Conservation (phyloP, 2,329 filamentous ascomycete species). For the Zalaria sp. region DNA sequence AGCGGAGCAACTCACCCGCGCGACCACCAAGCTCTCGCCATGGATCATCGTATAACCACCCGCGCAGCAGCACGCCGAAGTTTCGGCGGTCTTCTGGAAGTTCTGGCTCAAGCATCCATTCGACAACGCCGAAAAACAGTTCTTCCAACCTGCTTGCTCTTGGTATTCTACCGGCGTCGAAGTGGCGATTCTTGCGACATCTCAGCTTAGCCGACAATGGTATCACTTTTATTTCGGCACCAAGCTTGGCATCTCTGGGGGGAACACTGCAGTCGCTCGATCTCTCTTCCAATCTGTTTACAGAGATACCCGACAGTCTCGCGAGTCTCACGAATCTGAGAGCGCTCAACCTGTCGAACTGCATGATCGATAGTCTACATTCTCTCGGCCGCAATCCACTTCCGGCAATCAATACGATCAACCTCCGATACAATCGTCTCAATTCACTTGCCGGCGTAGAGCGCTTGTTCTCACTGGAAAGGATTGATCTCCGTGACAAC, state of each 20-base stretch:
- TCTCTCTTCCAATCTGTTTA: slow-evolving; percentile 82
- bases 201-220: slow-evolving; percentile 86
- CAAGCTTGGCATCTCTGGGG: slow-evolving; percentile 67
- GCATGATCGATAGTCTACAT: slow-evolving; percentile 92
- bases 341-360: slow-evolving; percentile 85
- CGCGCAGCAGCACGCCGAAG: slow-evolving; percentile 56
- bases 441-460: slow-evolving; percentile 81
- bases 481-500: slow-evolving; percentile 85
- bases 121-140: slow-evolving; percentile 47
- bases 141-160: slow-evolving; percentile 62
- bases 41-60: slow-evolving; percentile 49
- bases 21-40: slow-evolving; percentile 65
- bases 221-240: slow-evolving; percentile 61
- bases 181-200: slow-evolving; percentile 91
- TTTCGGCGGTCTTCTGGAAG: slow-evolving; percentile 83
- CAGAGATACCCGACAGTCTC: slow-evolving; percentile 85
- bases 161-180: slow-evolving; percentile 63
- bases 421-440: slow-evolving; percentile 78
- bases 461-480: slow-evolving; percentile 73
- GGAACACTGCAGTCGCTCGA: slow-evolving; percentile 86
- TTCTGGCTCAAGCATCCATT: slow-evolving; percentile 63
- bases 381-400: slow-evolving; percentile 75
- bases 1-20: slow-evolving; percentile 67
- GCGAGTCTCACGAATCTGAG: slow-evolving; percentile 75
- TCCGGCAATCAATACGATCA: slow-evolving; percentile 84